Evolutionary conservation across 495 filamentous ascomycete genomes (phyloP).

Genomic region (Sporormia fimetaria): DNA sequence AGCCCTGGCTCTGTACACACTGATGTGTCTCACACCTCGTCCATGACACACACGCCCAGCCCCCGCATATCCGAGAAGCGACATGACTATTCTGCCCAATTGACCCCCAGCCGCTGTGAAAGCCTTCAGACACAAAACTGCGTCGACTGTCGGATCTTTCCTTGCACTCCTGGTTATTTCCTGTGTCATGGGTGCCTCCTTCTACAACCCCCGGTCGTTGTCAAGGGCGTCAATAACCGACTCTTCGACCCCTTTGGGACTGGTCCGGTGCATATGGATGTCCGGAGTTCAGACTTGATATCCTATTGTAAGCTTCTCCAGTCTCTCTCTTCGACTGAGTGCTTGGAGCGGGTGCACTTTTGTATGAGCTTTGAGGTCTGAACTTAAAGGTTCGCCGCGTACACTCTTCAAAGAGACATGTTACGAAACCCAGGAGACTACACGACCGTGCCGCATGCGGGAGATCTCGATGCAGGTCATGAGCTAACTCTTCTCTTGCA

Average conservation of each 20-base stretch:
- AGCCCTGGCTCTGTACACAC: constrained; percentile 17
- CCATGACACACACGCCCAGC: constrained; percentile 21
- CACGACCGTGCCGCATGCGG: too few relatives aligned
- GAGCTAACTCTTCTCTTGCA: constrained; percentile 15
- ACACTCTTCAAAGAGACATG: too few relatives aligned
- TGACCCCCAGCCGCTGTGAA: constrained; percentile 3
- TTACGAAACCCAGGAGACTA: too few relatives aligned
- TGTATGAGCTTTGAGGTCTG: too few relatives aligned
- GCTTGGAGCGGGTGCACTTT: too few relatives aligned
- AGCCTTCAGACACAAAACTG: constrained; percentile 15
- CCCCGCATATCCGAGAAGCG: constrained; percentile 4
- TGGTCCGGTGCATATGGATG: constrained; percentile 13
- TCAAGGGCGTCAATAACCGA: constrained; percentile 6
- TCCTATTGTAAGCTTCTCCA: constrained; percentile 21
- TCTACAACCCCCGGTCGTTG: constrained; percentile 3
- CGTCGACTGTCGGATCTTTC: constrained; percentile 18
- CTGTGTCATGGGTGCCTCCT: constrained; percentile 17
- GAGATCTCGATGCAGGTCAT: background rate
- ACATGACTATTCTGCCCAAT: constrained; percentile 5
- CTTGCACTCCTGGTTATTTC: constrained; percentile 15
- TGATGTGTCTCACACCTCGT: constrained; percentile 15
- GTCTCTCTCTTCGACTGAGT: too few relatives aligned
- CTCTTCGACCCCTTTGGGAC: constrained; percentile 24
- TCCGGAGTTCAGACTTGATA: constrained; percentile 14
- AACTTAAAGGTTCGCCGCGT: too few relatives aligned